phyloP scores from a whole-genome alignment of 257 asterid species.

The Eucommia ulmoides region DNA sequence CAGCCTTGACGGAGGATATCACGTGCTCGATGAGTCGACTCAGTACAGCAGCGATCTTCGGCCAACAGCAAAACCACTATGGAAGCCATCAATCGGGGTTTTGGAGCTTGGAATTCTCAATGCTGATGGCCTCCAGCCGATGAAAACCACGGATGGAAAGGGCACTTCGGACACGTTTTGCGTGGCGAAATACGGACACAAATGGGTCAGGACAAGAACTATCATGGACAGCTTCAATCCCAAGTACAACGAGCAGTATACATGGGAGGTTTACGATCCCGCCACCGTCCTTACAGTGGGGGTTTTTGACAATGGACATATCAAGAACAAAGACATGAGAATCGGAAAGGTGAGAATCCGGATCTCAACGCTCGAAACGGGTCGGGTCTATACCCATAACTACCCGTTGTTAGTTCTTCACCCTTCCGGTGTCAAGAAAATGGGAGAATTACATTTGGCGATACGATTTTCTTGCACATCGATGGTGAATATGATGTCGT shows the following conservation, averaged over 20 bases:
- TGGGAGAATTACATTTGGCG: slow-evolving; percentile 14
- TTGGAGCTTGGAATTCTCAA: slow-evolving; percentile 14
- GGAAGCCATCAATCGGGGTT: slow-evolving; percentile 11
- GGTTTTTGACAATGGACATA: slow-evolving; percentile 16
- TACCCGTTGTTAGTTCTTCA: slow-evolving; percentile 11
- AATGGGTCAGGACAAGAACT: slow-evolving; percentile 14
- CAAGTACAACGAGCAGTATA: slow-evolving; percentile 17
- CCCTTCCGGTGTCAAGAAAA: slow-evolving; percentile 13
- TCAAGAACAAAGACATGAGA: slow-evolving; percentile 8
- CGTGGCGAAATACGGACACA: slow-evolving; percentile 17
- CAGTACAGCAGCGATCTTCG: slow-evolving; percentile 19
- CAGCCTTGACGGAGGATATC: slow-evolving; percentile 15
- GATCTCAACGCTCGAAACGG: slow-evolving; percentile 10
- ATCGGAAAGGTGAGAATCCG: slow-evolving; percentile 15
- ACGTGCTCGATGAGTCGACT: slow-evolving; percentile 17
- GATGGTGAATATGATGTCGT: slow-evolving; percentile 7
- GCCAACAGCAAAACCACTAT: slow-evolving; percentile 17
- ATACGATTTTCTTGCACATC: slow-evolving; percentile 12
- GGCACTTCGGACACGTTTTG: slow-evolving; percentile 17
- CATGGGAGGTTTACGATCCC: slow-evolving; percentile 20
- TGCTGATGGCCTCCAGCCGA: slow-evolving; percentile 9
- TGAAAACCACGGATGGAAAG: slow-evolving; percentile 14
- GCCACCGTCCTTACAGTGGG: slow-evolving; percentile 16
- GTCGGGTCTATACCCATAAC: slow-evolving; percentile 10
- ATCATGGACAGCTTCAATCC: slow-evolving; percentile 11